phyloP scores from a whole-genome alignment of 2,329 filamentous ascomycete species.

The Ceratocystis colombiana region DNA sequence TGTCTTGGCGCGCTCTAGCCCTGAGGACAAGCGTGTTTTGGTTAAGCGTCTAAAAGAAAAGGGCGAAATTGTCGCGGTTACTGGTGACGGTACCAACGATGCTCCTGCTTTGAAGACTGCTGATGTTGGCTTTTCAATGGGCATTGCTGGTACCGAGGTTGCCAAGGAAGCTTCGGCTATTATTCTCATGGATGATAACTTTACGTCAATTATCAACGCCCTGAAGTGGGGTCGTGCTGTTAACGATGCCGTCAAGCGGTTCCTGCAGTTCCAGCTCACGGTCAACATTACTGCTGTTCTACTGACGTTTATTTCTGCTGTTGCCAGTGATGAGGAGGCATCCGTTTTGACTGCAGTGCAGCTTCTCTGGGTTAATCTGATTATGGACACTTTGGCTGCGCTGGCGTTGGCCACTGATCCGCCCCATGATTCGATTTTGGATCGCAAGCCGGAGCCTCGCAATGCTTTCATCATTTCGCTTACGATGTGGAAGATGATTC shows the following conservation, averaged over 20 bases:
- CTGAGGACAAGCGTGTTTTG: slow-evolving; percentile 65
- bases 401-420: slow-evolving; percentile 82
- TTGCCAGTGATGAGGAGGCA: slow-evolving; percentile 55
- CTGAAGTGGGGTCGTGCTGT: slow-evolving; percentile 71
- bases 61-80: slow-evolving; percentile 70
- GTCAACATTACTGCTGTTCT: slow-evolving; percentile 88
- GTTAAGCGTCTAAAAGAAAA: slow-evolving; percentile 61
- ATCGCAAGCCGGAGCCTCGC: slow-evolving; percentile 59
- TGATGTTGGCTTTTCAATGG: slow-evolving; percentile 79
- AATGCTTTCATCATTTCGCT: slow-evolving; percentile 60
- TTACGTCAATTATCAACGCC: slow-evolving; percentile 75
- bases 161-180: slow-evolving; percentile 79
- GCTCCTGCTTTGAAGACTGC: slow-evolving; percentile 71
- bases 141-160: slow-evolving; percentile 71
- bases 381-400: slow-evolving; percentile 93
- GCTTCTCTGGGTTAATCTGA: slow-evolving; percentile 90
- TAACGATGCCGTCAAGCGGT: slow-evolving; percentile 68
- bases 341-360: slow-evolving; percentile 83
- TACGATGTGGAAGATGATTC: slow-evolving; percentile 99
- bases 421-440: slow-evolving; percentile 68
- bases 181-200: slow-evolving; percentile 82
- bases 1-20: slow-evolving; percentile 63
- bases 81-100: slow-evolving; percentile 76
- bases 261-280: slow-evolving; percentile 66
- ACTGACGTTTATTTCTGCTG: slow-evolving; percentile 78